A percentile compares a stretch with the other conserved stretches of the same genome.
Evolutionary conservation across 2,329 filamentous ascomycete genomes (phyloP).

Genomic region (Fusarium brevicatenulatum): DNA sequence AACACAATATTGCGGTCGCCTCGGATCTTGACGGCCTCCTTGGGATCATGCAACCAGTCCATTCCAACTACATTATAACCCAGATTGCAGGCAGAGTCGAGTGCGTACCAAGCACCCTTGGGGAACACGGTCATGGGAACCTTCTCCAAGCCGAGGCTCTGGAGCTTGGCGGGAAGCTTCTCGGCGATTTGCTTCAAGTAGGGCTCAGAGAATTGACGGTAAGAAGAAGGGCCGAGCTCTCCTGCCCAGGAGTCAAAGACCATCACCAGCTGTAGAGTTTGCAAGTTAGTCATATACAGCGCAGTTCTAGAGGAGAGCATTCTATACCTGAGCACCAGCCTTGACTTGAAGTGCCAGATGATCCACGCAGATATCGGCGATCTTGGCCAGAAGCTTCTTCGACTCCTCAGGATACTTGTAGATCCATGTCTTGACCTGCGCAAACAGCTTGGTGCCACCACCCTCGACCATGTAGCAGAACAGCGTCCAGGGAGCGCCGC

Average conservation of each 20-base stretch:
- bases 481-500: slow-evolving; percentile 95
- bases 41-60: slow-evolving; percentile 93
- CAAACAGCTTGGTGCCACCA: slow-evolving; percentile 93
- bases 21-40: slow-evolving; percentile 82
- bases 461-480: slow-evolving; percentile 99
- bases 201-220: slow-evolving; percentile 86
- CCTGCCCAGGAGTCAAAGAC: slow-evolving; percentile 99
- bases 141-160: slow-evolving; percentile 77
- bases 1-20: slow-evolving; percentile 79
- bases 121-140: slow-evolving; percentile 99
- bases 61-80: slow-evolving; percentile 95
- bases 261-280: slow-evolving; percentile 75
- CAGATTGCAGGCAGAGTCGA: slow-evolving; percentile 86
- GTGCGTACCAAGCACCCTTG: slow-evolving; percentile 95
- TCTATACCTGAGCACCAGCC: slow-evolving; percentile 83
- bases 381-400: slow-evolving; percentile 86
- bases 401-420: slow-evolving; percentile 86
- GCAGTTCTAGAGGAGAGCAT: neutral
- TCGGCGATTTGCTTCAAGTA: slow-evolving; percentile 86
- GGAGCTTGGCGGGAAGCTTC: slow-evolving; percentile 78
- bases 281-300: neutral
- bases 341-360: slow-evolving; percentile 92
- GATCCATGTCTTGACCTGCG: slow-evolving; percentile 95
- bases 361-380: slow-evolving; percentile 93
- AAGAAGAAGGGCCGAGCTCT: slow-evolving; percentile 85